Conservation (phyloP, 2,329 filamentous ascomycete species). For the Fusarium lateritium region DNA sequence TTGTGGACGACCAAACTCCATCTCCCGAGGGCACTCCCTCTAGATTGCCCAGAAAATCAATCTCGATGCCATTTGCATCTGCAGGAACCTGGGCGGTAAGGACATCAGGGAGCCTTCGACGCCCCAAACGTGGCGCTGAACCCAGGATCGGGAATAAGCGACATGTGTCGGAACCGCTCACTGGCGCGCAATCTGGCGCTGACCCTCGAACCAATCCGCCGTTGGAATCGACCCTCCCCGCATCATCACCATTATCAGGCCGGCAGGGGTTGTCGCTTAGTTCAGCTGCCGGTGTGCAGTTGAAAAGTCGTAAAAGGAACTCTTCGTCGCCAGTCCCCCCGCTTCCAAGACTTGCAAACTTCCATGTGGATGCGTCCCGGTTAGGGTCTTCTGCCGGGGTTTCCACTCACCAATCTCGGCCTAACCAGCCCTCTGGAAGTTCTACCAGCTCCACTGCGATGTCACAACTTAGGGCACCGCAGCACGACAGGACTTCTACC, state of each 20-base stretch:
- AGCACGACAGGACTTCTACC: conserved; percentile 65
- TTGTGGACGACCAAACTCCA: conserved; percentile 28
- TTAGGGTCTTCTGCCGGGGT: conserved; percentile 60
- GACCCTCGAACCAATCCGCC: conserved; percentile 50
- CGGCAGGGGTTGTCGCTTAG: conserved; percentile 46
- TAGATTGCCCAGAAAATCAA: conserved; percentile 65
- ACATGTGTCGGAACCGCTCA: conserved; percentile 68
- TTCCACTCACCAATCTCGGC: conserved; percentile 55
- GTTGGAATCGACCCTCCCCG: conserved; percentile 45
- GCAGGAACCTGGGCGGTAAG: conserved; percentile 70
- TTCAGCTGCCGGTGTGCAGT: conserved; percentile 47
- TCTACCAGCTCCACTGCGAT: conserved; percentile 60
- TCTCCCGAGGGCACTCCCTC: conserved; percentile 59
- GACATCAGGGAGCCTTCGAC: conserved; percentile 67
- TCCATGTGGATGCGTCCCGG: conserved; percentile 67
- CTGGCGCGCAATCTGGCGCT: conserved; percentile 51
- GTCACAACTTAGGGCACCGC: conserved; percentile 55
- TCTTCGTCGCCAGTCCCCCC: conserved; percentile 70
- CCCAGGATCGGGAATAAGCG: conserved; percentile 62
- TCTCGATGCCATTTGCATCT: conserved; percentile 73
- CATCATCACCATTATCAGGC: conserved; percentile 38
- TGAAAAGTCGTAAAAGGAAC: conserved; percentile 58
- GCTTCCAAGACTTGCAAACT: conserved; percentile 67
- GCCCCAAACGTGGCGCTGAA: conserved; percentile 65
- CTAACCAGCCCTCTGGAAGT: conserved; percentile 61